Evolutionary conservation across 805 yeast genomes (phyloP), one percentile per base, ranked within the genome.

Genomic region (Pichia manshurica): DNA sequence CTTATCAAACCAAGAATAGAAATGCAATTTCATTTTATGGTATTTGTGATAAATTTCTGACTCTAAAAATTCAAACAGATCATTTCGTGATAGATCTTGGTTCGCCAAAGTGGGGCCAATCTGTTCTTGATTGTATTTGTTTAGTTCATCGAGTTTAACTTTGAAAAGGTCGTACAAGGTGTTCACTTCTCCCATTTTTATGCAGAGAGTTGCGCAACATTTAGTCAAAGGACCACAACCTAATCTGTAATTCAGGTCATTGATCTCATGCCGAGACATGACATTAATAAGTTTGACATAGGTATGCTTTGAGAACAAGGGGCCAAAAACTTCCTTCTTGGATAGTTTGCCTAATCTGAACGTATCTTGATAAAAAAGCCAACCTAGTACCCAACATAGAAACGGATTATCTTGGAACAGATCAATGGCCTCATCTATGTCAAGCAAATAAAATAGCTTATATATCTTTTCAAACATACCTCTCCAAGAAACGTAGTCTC

Each of bases 111-210:
- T 16, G 16, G 39, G 39, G 10, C 8, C 15, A 13, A 43, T 23
- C 9, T 10, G 4, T 7, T 16, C 20, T n/a, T 35, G 13, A 35
- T 43, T 25, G 20, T 7, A 36, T 5, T 3, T 35, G 8, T 43
- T 23, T 1, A 43, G 4, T 1, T 34, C 33, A 8, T 35, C 23
- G 15, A 45, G 29, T 33, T 39, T 45, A 17, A 31, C 38, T 13
- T 17, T 21, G 36, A 42, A 49, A 10, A 39, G 20, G 29, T 49
- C 52, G 31, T 46, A 42, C 16, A 49, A 20, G n/a, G 39, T 42
- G 17, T 46, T 49, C 3, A 49, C 21, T 29, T 49, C 52, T 7
- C 46, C 46, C 19, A 33, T 35, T 17, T 16, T 25, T 7, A 43
- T 34, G 15, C 10, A 17, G 29, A 43, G 29, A 19, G 17, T 33